phyloP scores from a whole-genome alignment of 164 flowering plant genomes.

The Warburgia ugandensis region DNA sequence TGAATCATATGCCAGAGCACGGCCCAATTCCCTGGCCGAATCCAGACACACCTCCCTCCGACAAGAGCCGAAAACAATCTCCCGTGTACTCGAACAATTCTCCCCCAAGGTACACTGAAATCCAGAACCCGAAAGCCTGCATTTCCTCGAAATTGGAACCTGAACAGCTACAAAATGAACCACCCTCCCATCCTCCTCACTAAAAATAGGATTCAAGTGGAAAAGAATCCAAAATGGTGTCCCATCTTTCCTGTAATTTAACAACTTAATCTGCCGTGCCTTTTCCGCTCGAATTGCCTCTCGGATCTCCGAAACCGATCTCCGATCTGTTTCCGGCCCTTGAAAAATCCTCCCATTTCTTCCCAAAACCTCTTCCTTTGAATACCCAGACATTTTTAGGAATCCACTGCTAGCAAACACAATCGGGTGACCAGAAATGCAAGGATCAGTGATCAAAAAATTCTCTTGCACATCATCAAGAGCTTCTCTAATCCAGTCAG shows the following conservation, averaged over 20 bases:
- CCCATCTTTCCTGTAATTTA: constrained; percentile 87
- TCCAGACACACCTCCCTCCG: constrained; percentile 63
- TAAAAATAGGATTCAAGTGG: constrained; percentile 67
- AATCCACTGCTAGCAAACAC: constrained; percentile 80
- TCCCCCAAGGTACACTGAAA: too few relatives aligned
- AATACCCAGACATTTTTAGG: constrained; percentile 74
- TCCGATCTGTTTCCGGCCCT: constrained; percentile 62
- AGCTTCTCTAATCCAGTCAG: constrained; percentile 47
- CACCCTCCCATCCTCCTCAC: constrained; percentile 58
- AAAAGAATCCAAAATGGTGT: constrained; percentile 88
- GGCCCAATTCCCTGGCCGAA: constrained; percentile 29
- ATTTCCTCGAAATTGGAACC: constrained; percentile 50
- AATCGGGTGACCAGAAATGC: constrained; percentile 77
- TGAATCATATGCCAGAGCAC: constrained; percentile 22
- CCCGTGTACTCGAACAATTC: too few relatives aligned
- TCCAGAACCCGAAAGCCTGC: constrained; percentile 12
- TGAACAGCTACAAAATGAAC: constrained; percentile 77
- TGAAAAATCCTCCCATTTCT: constrained; percentile 75
- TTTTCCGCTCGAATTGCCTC: constrained; percentile 78
- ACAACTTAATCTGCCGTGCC: constrained; percentile 37
- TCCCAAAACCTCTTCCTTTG: constrained; percentile 66
- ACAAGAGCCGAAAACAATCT: constrained; percentile 54
- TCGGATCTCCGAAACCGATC: constrained; percentile 64
- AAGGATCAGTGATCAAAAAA: constrained; percentile 90
- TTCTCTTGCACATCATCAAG: constrained; percentile 60